Conservation (phyloP, 345 rosid species). For the Excoecaria agallocha region DNA sequence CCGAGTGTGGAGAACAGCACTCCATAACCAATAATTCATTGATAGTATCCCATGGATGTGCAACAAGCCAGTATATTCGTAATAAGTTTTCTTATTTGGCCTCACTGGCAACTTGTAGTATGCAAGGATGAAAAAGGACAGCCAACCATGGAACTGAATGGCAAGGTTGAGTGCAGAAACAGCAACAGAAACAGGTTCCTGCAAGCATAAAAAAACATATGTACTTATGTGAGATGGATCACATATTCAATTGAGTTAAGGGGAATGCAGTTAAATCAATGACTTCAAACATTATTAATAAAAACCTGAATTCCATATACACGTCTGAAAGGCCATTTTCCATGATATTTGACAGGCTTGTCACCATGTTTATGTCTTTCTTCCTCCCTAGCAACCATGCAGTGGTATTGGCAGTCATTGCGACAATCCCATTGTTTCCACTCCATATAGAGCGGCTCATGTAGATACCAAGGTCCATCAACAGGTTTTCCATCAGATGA, state of each 20-base stretch:
- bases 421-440: constrained; percentile 96
- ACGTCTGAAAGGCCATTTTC: constrained; percentile 85
- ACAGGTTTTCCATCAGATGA: constrained; percentile 79
- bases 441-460: constrained; percentile 75
- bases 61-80: constrained; percentile 70
- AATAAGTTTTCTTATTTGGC: constrained; percentile 60
- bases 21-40: constrained; percentile 89
- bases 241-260: constrained; percentile 5
- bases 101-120: constrained; percentile 73
- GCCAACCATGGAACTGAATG: constrained; percentile 85
- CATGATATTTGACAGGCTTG: constrained; percentile 74
- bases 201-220: constrained; percentile 12
- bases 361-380: constrained; percentile 61
- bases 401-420: constrained; percentile 63
- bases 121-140: constrained; percentile 78
- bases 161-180: constrained; percentile 75
- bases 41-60: constrained; percentile 70
- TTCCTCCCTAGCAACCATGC: constrained; percentile 86
- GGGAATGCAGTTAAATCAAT: not conserved
- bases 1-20: constrained; percentile 82
- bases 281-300: not conserved
- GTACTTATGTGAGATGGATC: constrained; percentile 7
- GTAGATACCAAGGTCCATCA: constrained; percentile 81
- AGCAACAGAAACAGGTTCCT: constrained; percentile 91
- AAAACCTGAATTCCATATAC: constrained; percentile 74